A percentile compares a stretch with the other conserved stretches of the same genome.
phyloP scores from a whole-genome alignment of 2,329 filamentous ascomycete genomes.

The Lojkania enalia region DNA sequence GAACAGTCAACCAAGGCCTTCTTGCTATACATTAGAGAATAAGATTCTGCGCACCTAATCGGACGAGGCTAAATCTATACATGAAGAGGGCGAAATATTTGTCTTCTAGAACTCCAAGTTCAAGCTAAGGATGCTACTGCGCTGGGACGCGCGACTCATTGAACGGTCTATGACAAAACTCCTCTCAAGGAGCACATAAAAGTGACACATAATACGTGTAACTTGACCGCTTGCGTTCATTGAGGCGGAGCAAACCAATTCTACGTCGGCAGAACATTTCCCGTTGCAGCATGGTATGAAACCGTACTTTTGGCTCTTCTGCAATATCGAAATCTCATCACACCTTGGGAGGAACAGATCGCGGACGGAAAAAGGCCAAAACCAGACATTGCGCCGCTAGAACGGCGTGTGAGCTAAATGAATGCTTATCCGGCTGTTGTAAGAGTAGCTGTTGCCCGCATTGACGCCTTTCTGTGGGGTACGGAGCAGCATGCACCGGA shows the following conservation, averaged over 20 bases:
- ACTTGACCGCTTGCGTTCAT: not conserved
- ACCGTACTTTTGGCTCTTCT: conserved; percentile 6
- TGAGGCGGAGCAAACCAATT: not conserved
- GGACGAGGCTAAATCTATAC: not conserved
- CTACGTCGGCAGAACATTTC: not conserved
- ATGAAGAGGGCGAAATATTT: not conserved
- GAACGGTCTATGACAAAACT: no score
- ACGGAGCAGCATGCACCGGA: no score
- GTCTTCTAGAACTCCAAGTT: not conserved
- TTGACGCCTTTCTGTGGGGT: no score
- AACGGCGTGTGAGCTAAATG: no score
- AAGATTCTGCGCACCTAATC: not conserved
- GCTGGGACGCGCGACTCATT: no score
- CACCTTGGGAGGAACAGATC: not conserved
- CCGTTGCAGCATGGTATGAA: conserved; percentile 4
- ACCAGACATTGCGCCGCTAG: no score
- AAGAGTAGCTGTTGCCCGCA: no score
- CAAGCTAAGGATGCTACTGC: no score
- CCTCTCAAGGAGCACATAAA: not conserved
- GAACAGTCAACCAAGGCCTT: not conserved
- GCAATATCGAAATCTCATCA: not conserved
- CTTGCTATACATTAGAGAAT: not conserved
- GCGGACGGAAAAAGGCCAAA: not conserved
- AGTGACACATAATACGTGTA: not conserved
- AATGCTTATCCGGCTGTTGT: no score